Evolutionary conservation across 257 asterid species (phyloP).

Genomic region (Petrea volubilis): DNA sequence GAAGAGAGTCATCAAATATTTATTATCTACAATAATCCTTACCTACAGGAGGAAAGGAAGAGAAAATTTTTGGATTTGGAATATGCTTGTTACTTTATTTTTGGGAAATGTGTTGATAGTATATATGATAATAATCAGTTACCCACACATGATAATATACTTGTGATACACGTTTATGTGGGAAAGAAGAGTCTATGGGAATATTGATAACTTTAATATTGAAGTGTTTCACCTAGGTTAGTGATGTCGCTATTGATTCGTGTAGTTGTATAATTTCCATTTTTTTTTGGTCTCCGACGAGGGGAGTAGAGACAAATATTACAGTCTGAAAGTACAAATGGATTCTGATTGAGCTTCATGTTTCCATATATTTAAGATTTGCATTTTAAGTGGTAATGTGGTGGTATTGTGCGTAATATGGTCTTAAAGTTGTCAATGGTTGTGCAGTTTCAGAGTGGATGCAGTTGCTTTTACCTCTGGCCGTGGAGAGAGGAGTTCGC

Average conservation of each 20-base stretch:
- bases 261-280: not conserved
- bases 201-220: not conserved
- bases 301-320: not conserved
- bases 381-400: not conserved
- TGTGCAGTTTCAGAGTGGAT: constrained; percentile 95
- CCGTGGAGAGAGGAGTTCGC: constrained; percentile 75
- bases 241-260: not conserved
- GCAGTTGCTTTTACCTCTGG: constrained; percentile 88
- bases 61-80: not conserved
- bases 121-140: not conserved
- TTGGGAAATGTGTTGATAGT: not conserved
- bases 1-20: no score
- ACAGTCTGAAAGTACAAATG: not conserved
- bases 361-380: constrained; percentile 1
- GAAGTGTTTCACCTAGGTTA: not conserved
- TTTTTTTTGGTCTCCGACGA: not conserved
- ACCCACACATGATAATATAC: not conserved
- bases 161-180: not conserved
- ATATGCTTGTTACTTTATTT: not conserved
- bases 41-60: not conserved
- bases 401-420: not conserved
- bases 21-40: not conserved
- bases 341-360: constrained; percentile 6
- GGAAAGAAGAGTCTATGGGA: not conserved
- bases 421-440: constrained; percentile 27